Conservation (phyloP, 805 yeast species). For the Candida coleopterorum region DNA sequence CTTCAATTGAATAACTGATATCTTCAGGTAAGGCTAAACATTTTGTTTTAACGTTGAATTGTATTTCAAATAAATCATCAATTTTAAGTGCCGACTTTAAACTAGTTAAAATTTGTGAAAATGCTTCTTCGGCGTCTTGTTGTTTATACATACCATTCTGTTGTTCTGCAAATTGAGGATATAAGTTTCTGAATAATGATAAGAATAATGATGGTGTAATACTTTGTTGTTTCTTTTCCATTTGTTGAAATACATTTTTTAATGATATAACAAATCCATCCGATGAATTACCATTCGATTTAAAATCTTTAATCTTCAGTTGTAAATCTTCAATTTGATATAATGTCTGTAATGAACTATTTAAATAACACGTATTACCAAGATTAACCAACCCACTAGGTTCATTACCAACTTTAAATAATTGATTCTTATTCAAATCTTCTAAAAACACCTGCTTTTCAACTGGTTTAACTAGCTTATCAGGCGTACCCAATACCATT, state of each 20-base stretch:
- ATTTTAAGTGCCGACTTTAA: constrained; percentile 46
- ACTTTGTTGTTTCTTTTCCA: constrained; percentile 40
- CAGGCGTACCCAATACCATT: constrained; percentile 93
- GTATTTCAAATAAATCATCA: constrained; percentile 58
- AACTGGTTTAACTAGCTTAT: constrained; percentile 50
- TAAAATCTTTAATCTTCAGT: constrained; percentile 21
- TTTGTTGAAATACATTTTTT: constrained; percentile 41
- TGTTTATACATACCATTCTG: constrained; percentile 77
- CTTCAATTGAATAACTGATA: constrained; percentile 26
- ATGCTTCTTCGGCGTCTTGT: constrained; percentile 98
- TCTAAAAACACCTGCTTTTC: constrained; percentile 59
- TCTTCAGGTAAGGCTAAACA: constrained; percentile 49
- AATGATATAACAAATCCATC: constrained; percentile 26
- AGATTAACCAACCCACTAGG: constrained; percentile 68
- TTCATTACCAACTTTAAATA: constrained; percentile 32
- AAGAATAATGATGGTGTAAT: constrained; percentile 69
- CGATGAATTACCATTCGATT: constrained; percentile 6
- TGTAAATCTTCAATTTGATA: constrained; percentile 42
- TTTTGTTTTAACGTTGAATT: constrained; percentile 57
- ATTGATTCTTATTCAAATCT: constrained; percentile 52
- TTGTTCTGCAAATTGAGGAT: constrained; percentile 88
- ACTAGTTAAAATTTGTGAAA: constrained; percentile 65
- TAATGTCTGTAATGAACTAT: constrained; percentile 61
- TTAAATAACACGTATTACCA: constrained; percentile 77
- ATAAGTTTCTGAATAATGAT: constrained; percentile 56